Evolutionary conservation across 768 basidiomycete species (phyloP), one percentile per base, ranked within the genome.

Genomic region (Phanerochaete sordida): DNA sequence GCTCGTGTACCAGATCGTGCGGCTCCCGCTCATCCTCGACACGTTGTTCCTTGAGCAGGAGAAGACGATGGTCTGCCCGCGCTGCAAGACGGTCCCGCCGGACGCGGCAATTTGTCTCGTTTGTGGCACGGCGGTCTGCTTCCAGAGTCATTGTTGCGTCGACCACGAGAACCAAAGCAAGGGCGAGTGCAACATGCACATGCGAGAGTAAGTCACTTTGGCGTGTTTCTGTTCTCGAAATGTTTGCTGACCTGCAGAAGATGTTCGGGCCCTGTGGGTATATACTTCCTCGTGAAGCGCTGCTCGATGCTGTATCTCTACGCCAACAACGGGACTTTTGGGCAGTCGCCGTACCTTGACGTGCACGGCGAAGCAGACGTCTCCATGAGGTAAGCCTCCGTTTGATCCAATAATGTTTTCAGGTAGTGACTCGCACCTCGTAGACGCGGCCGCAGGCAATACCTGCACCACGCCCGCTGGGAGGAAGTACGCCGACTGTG

Each of bases 151-250:
- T 62, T 99, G 97, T 68, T 99, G 97, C 70, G 77, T 80, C 64
- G 93, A 94, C 53, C 80, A 85, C 28, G 84, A 86, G 45, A 80
- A 77, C 19, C 77, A 80, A 16, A 75, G 77, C 43, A 77, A 88
- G 26, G 97, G 96, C 28, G 96, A 99, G 69, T 98, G 95, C 72
- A 99, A 98, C 70, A 84, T 91, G 80, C 97, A 98, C 70, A 91
- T 89, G 53, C 81, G 94, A 81, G 90, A 92, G 96, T 97, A 69
- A 69, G 94, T 86, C 7, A 57, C n/a, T n/a, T n/a, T 59, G 46
- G 30, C 53, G 11, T 12, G 4, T 43, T 4, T 55, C 64, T n/a
- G 47, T 26, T 31, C 27, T 61, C 47, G 23, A 43, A 45, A 9
- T 9, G 45, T 15, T 43, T 15, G 30, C 23, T 44, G 23, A 7